Conservation (phyloP, 2,329 filamentous ascomycete species). For the Nemania sp. region DNA sequence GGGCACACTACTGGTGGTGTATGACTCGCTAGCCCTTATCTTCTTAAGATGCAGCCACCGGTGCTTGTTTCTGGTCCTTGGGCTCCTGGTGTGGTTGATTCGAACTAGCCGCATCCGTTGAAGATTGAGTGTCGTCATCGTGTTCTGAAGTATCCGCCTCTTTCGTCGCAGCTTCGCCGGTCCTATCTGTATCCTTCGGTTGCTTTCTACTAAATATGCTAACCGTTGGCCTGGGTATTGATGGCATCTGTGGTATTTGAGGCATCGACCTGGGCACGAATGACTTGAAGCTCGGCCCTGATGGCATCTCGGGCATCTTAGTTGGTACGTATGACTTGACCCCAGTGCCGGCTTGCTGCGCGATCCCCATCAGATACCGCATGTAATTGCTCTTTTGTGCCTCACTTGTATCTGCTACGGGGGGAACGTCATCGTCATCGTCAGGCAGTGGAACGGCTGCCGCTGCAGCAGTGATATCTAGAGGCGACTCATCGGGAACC, state of each 20-base stretch:
- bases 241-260: conserved; percentile 35
- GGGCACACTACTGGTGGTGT: not conserved
- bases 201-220: conserved; percentile 46
- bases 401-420: conserved; percentile 51
- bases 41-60: conserved; percentile 8
- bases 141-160: conserved; percentile 5
- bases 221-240: conserved; percentile 49
- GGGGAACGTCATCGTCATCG: conserved; percentile 52
- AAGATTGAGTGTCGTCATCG: conserved; percentile 6
- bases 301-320: conserved; percentile 56
- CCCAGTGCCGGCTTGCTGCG: conserved; percentile 61
- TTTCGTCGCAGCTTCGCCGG: not conserved
- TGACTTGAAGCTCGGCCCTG: conserved; percentile 52
- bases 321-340: conserved; percentile 60
- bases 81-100: conserved; percentile 7
- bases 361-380: conserved; percentile 62
- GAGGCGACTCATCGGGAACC: conserved; percentile 58
- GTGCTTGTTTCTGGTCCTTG: not conserved
- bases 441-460: conserved; percentile 62
- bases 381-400: conserved; percentile 59
- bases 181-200: conserved; percentile 18
- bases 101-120: not conserved
- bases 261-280: conserved; percentile 49
- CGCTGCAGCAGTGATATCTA: conserved; percentile 66
- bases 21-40: conserved; percentile 16